Base-by-base conservation (phyloP, 768 basidiomycete genomes). In the Ramaria sp. region DNA sequence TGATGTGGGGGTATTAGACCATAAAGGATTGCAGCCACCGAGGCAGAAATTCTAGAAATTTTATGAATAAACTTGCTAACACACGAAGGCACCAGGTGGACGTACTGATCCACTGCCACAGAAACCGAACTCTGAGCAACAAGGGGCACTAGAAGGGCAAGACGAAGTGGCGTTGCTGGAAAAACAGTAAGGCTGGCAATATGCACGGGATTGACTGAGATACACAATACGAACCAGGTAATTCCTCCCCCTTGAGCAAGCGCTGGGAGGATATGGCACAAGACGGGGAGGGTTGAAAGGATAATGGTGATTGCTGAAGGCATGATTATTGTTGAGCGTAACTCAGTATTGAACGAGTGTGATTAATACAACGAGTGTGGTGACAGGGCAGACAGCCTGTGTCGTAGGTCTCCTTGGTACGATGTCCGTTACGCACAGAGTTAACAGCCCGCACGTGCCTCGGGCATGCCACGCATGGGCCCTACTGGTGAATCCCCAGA, bases 21-120 rank as follows among this genome's bases (percentile, higher is more conserved):
- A 68, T 28, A 88, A 72, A 18, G 90, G 88, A 62, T 92, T 80
- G 70, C 90, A 93, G n/a, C 90, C 90, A 45, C 86, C 87, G 32
- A 89, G 71, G 64, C 89, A 91, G 65, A 81, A 91, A 82, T 88
- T 49, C 39, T 38, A 27, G 22, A 20, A 32, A 2, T 60, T 18
- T 37, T 20, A 37, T 22, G 34, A 37, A 20, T 13, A 49, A 28
- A 24, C 25, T 27, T 18, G 42, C 20, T 8, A 8, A 24, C 28
- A 25, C 5, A 9, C 22, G n/a, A 24, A 24, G 1, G 12, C 2
- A 4, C 22, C 4, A 18, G 15, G 15, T 25, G 28, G 45, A 16
- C 45, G 16, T 24, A 47, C 45, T 15, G 45, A 47, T 42, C 70
- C 70, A 34, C 62, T 62, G 16, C 78, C 78, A 59, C 78, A 80